phyloP scores from a whole-genome alignment of 768 basidiomycete genomes.

The Pholiota conissans region DNA sequence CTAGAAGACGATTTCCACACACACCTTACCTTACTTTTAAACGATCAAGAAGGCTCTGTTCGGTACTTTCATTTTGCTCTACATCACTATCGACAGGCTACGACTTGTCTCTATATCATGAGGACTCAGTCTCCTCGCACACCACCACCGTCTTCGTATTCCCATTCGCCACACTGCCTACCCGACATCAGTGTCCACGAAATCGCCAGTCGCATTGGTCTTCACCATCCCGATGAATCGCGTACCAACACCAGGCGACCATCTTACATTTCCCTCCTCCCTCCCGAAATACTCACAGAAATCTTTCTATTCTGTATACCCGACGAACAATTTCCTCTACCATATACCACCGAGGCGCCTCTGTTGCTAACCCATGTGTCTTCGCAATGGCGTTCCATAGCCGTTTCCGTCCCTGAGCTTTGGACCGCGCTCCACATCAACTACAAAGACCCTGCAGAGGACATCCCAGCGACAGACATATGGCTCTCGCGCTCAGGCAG shows the following conservation, averaged over 20 bases:
- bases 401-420: conserved; percentile 26
- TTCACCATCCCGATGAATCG: not conserved
- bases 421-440: conserved; percentile 32
- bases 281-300: conserved; percentile 29
- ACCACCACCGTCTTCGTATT: conserved; percentile 7
- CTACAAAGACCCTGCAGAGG: conserved; percentile 27
- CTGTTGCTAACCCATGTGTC: conserved; percentile 29
- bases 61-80: not conserved
- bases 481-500: conserved; percentile 30
- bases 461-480: conserved; percentile 21
- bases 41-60: not conserved
- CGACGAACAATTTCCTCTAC: conserved; percentile 24
- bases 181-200: conserved; percentile 3
- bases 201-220: conserved; percentile 6
- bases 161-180: conserved; percentile 4
- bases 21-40: not conserved
- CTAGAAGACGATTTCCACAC: not conserved
- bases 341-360: conserved; percentile 25
- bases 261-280: conserved; percentile 23
- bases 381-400: conserved; percentile 25
- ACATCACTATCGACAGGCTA: not conserved
- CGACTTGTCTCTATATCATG: not conserved
- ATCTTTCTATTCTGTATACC: conserved; percentile 30
- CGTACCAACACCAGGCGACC: conserved; percentile 7
- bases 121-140: conserved; percentile 8